Evolutionary conservation across 164 flowering plant species (phyloP), one percentile per base, ranked within the genome.

Genomic region (Umbellularia californica): DNA sequence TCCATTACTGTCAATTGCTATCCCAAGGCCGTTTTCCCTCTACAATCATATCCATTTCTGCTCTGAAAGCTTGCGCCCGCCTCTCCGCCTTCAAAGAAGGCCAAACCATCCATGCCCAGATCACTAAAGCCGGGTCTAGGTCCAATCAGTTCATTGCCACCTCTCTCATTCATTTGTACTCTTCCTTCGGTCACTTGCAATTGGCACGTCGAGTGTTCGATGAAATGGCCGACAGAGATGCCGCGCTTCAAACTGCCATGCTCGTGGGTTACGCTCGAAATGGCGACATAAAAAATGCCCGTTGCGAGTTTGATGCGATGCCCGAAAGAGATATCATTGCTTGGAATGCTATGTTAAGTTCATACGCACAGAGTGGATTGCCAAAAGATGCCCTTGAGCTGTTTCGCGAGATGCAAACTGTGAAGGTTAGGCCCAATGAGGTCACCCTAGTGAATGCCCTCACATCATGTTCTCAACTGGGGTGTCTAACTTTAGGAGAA

Each of bases 341-440:
- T 27, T 76, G 78, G 78, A 76, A 76, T 76, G 78, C 78, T 14
- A 76, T 71, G 78, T 58, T 76, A 50, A 65, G 73, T 22, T 74
- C 70, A 25, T 76, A 76, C 13, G 27, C 69, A 0, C 70, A 76
- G 33, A 50, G 50, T 51, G 74, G 78, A 47, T 50, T 65, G 65
- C 58, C 74, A 25, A 50, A 10, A 64, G 78, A 71, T 17, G 74
- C 74, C n/a, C 50, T 76, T 28, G 70, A 27, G 12, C 51, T 76
- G 27, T 76, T 76, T 33, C 69, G 65, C 0, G 69, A 30, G 30
- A 76, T 76, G 78, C 70, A 76, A 65, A 65, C 64, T 71, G 74
- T 27, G 4, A 70, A 68, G 7, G 13, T 58, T 33, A 70, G 78
- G 52, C 74, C 74, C 15, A 71, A 71, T 50, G 69, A 50, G 1